Conservation (phyloP, 768 basidiomycete species). For the Auricularia sp. region DNA sequence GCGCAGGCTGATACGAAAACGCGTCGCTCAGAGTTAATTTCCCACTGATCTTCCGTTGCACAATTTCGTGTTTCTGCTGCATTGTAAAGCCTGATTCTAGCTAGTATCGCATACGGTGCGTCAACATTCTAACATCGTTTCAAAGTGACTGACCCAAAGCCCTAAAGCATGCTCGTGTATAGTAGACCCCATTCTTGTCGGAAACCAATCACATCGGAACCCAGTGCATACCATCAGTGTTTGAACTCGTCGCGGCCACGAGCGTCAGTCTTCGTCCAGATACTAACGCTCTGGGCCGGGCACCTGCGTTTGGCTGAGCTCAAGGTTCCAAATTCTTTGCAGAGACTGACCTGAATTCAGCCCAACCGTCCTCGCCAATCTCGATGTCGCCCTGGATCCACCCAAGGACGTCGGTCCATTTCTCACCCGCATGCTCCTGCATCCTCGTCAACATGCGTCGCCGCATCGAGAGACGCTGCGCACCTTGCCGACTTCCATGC, state of each 20-base stretch:
- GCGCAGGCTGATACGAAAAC: neutral
- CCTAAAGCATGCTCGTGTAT: neutral
- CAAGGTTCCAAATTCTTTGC: neutral
- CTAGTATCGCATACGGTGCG: no score
- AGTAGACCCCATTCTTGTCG: neutral
- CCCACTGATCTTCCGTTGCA: no score
- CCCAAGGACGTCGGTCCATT: slow-evolving; percentile 34
- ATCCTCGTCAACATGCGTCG: slow-evolving; percentile 4
- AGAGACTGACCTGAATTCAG: slow-evolving; percentile 21
- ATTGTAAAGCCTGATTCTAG: no score
- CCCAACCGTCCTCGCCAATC: slow-evolving; percentile 37
- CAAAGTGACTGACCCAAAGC: neutral
- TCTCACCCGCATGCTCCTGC: slow-evolving; percentile 31
- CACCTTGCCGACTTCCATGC: slow-evolving; percentile 28
- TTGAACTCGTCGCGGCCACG: slow-evolving; percentile 27
- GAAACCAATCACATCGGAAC: neutral
- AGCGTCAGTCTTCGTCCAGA: slow-evolving; percentile 32
- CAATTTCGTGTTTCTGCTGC: no score
- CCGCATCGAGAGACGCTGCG: neutral
- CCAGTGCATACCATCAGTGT: neutral
- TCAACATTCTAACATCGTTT: no score
- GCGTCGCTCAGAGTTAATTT: neutral
- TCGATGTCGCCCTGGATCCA: slow-evolving; percentile 33
- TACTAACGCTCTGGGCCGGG: slow-evolving; percentile 25
- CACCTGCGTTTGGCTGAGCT: slow-evolving; percentile 10